A percentile compares a stretch with the other conserved stretches of the same genome.
Conservation (phyloP, 75 land plant species). For the Pinus taeda region DNA sequence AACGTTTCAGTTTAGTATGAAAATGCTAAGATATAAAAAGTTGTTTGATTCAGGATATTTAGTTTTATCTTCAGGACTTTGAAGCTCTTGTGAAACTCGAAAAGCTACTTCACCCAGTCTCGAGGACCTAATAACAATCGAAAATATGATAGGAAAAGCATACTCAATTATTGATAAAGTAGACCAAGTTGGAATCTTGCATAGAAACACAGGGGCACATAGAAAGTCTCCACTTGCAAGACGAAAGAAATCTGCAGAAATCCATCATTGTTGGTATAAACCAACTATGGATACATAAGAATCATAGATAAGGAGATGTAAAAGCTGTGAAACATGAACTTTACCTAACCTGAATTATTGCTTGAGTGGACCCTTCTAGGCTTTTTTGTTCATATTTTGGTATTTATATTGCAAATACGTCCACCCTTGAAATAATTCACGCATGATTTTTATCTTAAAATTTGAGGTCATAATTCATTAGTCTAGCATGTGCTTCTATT, state of each 20-base stretch:
- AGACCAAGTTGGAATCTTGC: conserved; percentile 63
- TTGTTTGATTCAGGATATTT: not conserved
- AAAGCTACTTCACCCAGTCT: conserved; percentile 58
- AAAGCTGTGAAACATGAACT: not conserved
- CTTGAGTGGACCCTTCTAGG: not conserved
- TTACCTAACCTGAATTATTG: not conserved
- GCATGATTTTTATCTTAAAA: not conserved
- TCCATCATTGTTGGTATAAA: conserved; percentile 85
- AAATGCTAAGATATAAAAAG: not conserved
- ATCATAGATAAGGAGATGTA: not conserved
- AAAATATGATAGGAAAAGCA: conserved; percentile 81
- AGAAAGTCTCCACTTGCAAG: conserved; percentile 91
- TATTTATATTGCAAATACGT: not conserved
- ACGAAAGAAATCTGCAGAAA: conserved; percentile 73
- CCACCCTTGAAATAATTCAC: not conserved
- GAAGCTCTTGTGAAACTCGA: conserved; percentile 59
- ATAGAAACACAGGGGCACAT: conserved; percentile 81
- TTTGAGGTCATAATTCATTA: not conserved
- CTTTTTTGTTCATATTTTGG: not conserved
- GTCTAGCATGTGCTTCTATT: not conserved
- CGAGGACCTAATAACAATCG: conserved; percentile 75
- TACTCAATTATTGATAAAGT: conserved; percentile 89
- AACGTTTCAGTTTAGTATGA: not conserved
- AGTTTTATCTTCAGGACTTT: conserved; percentile 47
- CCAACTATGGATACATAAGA: conserved; percentile 44